These are phyloP conservation scores for Tylopilus rubrobrunneus DNA, from an alignment of 768 basidiomycete species.

Conservation along the genomic window DNA sequence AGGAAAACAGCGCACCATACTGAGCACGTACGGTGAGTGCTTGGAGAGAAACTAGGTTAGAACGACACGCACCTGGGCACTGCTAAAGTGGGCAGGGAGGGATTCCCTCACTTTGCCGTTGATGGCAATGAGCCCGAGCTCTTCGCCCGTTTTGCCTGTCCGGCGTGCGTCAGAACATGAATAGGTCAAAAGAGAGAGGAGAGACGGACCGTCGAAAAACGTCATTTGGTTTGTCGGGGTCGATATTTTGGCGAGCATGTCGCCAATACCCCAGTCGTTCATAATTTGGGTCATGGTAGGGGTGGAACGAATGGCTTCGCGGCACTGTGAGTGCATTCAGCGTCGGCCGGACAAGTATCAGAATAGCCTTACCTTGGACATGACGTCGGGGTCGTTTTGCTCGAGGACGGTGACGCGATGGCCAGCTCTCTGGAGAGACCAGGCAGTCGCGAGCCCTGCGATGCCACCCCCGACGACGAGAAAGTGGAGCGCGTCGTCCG, in stretches of 20 bases:
- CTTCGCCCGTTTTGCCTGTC: slow-evolving; percentile 39
- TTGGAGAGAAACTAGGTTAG: neutral
- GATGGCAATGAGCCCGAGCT: slow-evolving; percentile 42
- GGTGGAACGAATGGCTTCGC: slow-evolving; percentile 42
- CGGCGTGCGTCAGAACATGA: neutral
- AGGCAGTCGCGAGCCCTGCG: slow-evolving; percentile 54
- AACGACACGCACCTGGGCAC: slow-evolving; percentile 40
- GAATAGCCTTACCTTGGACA: slow-evolving; percentile 25
- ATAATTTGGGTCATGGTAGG: slow-evolving; percentile 57
- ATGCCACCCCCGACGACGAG: slow-evolving; percentile 32
- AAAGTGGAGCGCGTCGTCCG: slow-evolving; percentile 18
- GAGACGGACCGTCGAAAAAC: slow-evolving; percentile 16
- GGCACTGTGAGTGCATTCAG: slow-evolving; percentile 18
- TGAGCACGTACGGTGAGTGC: slow-evolving; percentile 17
- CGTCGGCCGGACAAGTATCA: too few relatives aligned
- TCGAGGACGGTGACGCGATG: slow-evolving; percentile 58
- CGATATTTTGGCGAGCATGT: slow-evolving; percentile 35
- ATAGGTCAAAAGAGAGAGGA: too few relatives aligned
- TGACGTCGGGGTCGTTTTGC: slow-evolving; percentile 37
- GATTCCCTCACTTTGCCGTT: slow-evolving; percentile 42
- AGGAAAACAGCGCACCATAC: slow-evolving; percentile 49
- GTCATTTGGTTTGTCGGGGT: slow-evolving; percentile 14
- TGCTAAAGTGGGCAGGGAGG: slow-evolving; percentile 43
- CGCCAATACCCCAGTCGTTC: slow-evolving; percentile 49
- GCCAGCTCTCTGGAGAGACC: slow-evolving; percentile 47